Base-by-base conservation (phyloP, 2,329 filamentous ascomycete species). In the Aspergillus sp. region DNA sequence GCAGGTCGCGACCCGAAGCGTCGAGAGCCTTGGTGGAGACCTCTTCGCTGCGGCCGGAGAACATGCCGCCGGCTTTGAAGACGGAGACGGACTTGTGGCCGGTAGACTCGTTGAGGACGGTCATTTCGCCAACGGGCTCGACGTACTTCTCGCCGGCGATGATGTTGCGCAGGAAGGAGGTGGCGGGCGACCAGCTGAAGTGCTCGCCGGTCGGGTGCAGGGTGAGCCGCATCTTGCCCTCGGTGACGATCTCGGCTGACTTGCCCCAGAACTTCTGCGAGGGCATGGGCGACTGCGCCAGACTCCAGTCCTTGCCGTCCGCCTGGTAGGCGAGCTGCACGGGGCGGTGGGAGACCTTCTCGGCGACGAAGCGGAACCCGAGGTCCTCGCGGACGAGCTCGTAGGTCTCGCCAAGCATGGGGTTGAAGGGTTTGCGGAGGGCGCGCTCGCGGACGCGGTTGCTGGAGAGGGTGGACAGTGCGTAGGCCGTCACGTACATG, bases 261-360 rank as follows among this genome's bases (percentile, higher is more conserved):
- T 97, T 97, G 51, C 94, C 94, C 94, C 94, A 97, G 76, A 99
- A 99, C 69, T 97, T 97, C 68, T 99, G 93, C 19, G 88, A 88
- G 0, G 94, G 94, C 52, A 88, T 87, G 0, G 94, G 90, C 4
- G 88, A 89, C 68, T 97, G 94, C 1, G 89, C 81, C 56, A 96
- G 87, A 2, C 88, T 91, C 94, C 94, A 99, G 52, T 83, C 78
- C 36, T 85, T 81, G 36, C 89, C 85, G 70, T 99, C 94, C 4
- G 93, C 94, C 71, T 97, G 92, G 76, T 92, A 93, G 5, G 94
- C 94, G 65, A 97, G 84, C 57, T 92, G 86, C 13, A 99, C 90
- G 0, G 94, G 94, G 3, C 94, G 87, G 70, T 99, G 94, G 14
- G 86, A 88, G 6, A 99, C 90, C 71, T 99, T 99, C 70, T 99